A percentile compares a stretch with the other conserved stretches of the same genome.
phyloP scores from a whole-genome alignment of 2,329 filamentous ascomycete genomes.

The Botrytis tulipae region DNA sequence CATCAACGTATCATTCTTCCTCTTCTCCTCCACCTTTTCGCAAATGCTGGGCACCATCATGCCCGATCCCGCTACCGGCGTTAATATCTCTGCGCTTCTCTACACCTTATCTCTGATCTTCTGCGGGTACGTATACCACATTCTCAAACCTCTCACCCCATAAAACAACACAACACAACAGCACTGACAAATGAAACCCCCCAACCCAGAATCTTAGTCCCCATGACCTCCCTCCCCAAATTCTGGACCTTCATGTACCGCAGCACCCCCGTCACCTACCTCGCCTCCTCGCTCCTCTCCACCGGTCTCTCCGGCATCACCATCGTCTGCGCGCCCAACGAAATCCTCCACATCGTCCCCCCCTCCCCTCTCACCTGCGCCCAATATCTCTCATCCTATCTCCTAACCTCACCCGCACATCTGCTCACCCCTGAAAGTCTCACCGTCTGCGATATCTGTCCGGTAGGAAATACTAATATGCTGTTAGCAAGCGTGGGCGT shows the following conservation, averaged over 20 bases:
- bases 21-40: neutral
- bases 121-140: neutral
- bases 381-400: constrained; percentile 53
- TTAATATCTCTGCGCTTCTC: neutral
- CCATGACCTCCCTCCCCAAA: neutral
- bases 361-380: constrained; percentile 35
- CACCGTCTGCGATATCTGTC: constrained; percentile 57
- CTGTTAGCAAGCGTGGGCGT: constrained; percentile 60
- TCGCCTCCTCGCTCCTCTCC: constrained; percentile 68
- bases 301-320: constrained; percentile 64
- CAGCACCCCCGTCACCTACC: constrained; percentile 75
- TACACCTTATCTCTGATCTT: neutral
- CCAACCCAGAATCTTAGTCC: neutral
- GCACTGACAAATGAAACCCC: neutral
- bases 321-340: constrained; percentile 65
- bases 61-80: neutral
- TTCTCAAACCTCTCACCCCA: neutral
- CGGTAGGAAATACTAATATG: constrained; percentile 57
- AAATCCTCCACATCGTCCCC: constrained; percentile 63
- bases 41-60: neutral
- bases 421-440: constrained; percentile 57
- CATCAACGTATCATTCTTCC: neutral
- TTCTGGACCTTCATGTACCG: constrained; percentile 66
- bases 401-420: constrained; percentile 45
- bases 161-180: neutral